These are phyloP conservation scores for Teunomyces stri DNA, from an alignment of 805 yeast genomes.

Conservation along the genomic window DNA sequence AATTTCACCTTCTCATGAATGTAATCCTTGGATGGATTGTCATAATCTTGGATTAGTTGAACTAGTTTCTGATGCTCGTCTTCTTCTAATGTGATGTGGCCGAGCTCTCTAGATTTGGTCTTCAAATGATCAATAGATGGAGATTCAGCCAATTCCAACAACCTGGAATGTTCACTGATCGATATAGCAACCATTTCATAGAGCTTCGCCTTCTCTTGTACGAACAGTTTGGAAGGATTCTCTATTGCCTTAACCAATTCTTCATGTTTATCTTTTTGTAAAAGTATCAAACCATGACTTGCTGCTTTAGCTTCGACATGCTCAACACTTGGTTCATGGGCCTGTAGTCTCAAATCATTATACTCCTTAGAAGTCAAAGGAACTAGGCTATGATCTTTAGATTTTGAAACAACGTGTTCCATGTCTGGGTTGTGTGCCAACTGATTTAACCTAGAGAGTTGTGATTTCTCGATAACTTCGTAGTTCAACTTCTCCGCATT, in stretches of 20 bases:
- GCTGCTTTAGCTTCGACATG: conserved; percentile 8
- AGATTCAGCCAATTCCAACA: conserved; percentile 7
- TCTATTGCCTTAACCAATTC: neutral
- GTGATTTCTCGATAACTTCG: conserved; percentile 7
- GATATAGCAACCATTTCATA: conserved; percentile 14
- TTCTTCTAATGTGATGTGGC: conserved; percentile 11
- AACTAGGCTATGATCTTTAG: conserved; percentile 11
- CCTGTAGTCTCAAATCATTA: conserved; percentile 10
- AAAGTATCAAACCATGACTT: conserved; percentile 6
- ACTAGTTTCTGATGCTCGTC: conserved; percentile 7
- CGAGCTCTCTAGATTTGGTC: conserved; percentile 13
- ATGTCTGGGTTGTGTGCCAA: conserved; percentile 10
- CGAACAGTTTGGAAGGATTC: conserved; percentile 18
- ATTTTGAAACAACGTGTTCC: conserved; percentile 5
- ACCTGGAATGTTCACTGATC: conserved; percentile 11
- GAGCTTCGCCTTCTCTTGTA: conserved; percentile 30
- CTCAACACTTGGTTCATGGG: conserved; percentile 11
- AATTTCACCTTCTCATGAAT: conserved; percentile 30
- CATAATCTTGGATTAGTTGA: conserved; percentile 10
- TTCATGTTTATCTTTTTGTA: neutral
- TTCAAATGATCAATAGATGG: conserved; percentile 12
- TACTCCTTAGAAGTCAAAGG: conserved; percentile 10
- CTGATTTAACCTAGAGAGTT: conserved; percentile 1
- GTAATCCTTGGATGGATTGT: conserved; percentile 26
- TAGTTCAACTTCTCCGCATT: conserved; percentile 9